These are phyloP conservation scores for Lentinula boryana DNA, from an alignment of 768 basidiomycete genomes.

Conservation along the genomic window DNA sequence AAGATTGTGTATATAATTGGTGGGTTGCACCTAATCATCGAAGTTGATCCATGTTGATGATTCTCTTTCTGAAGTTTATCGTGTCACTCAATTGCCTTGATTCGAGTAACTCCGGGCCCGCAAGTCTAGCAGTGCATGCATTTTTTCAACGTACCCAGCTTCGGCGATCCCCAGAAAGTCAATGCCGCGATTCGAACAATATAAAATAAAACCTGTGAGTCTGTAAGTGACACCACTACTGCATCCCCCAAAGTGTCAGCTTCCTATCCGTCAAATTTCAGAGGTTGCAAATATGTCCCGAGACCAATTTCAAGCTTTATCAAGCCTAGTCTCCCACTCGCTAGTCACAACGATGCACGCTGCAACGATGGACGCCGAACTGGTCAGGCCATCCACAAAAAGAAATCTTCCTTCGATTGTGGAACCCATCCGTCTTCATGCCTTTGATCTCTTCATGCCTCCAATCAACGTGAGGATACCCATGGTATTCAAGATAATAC, in stretches of 20 bases:
- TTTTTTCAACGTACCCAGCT: no score
- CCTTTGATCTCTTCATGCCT: constrained; percentile 2
- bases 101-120: no score
- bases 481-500: not conserved
- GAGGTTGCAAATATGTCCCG: not conserved
- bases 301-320: not conserved
- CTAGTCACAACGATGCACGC: not conserved
- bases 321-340: not conserved
- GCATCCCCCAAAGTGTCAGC: not conserved
- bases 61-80: no score
- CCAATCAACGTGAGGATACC: not conserved
- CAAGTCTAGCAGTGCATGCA: no score
- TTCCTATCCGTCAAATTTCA: not conserved
- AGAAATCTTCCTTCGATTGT: not conserved
- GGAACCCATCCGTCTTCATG: not conserved
- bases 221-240: not conserved
- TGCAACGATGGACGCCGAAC: not conserved
- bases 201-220: no score
- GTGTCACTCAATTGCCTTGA: not conserved
- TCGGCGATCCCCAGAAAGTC: no score
- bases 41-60: no score
- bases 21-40: no score
- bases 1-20: no score
- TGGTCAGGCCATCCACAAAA: constrained; percentile 1
- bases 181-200: no score